Evolutionary conservation across 2,329 filamentous ascomycete species (phyloP), one percentile per base, ranked within the genome.

Genomic region (Dothidotthia symphoricarpi): DNA sequence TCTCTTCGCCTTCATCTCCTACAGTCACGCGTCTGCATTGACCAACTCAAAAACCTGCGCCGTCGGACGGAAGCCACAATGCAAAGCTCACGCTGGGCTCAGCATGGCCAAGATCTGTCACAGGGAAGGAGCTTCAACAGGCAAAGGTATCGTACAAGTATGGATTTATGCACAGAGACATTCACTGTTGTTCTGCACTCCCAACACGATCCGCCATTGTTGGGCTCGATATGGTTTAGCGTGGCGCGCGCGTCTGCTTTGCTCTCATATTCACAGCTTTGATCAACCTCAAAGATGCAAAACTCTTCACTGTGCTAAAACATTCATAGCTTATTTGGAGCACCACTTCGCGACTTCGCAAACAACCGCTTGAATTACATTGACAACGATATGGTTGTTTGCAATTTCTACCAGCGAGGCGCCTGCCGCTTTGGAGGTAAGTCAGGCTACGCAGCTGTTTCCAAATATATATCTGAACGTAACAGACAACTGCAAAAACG

Each of bases 351-450:
- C 30, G 13, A 25, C 11, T 24, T 29, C 3, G 12, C 16, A 16
- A 16, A 35, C 10, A 4, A 27, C 16, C 15, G 1, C 27, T 15
- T 40, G 24, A 30, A 24, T 32, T 33, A 39, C 27, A 16, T 9
- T 9, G 19, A 16, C 15, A 14, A 28, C 32, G 34, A 36, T 28
- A 69, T 74, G 72, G 56, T 60, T 19, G 59, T 84, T 39, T 88
- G 84, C 71, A 75, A 67, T 47, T 87, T 78, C 63, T 88, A 74
- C 57, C 75, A 77, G 59, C 75, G 82, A 60, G 82, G 82, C 28
- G 73, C 72, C 46, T 88, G 84, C 71, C 78, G 70, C 55, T 81
- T 76, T 59, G 83, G 83, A 67, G 72, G 82, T 83, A 70, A 48
- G 73, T 19, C 9, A 6, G 5, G 14, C 34, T 19, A 30, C 36